Percentiles rank a stretch among this genome's conserved stretches.
phyloP scores from a whole-genome alignment of 768 basidiomycete species.

The Podaxis sp. region DNA sequence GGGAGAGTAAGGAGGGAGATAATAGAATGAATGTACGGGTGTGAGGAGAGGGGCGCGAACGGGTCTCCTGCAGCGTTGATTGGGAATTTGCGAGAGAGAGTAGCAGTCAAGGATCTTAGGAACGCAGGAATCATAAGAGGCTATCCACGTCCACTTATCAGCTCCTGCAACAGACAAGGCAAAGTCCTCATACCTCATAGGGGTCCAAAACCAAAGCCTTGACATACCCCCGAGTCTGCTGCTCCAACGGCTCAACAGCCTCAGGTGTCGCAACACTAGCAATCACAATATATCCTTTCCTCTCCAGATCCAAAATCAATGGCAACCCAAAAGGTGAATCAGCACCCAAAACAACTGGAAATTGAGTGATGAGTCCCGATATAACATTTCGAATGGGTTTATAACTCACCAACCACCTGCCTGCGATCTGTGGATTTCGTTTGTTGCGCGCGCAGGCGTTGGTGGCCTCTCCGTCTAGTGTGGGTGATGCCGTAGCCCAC shows the following conservation, averaged over 20 bases:
- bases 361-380: constrained; percentile 8
- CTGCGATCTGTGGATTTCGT: constrained; percentile 51
- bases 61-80: constrained; percentile 80
- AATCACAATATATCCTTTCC: constrained; percentile 80
- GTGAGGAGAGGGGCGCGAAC: constrained; percentile 59
- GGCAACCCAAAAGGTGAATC: constrained; percentile 73
- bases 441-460: constrained; percentile 39
- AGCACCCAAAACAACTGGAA: constrained; percentile 75
- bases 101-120: constrained; percentile 76
- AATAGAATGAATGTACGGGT: constrained; percentile 74
- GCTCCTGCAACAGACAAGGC: background rate
- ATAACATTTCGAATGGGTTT: background rate
- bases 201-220: constrained; percentile 82
- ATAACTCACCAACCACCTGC: constrained; percentile 65
- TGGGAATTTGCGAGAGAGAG: constrained; percentile 81
- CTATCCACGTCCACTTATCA: constrained; percentile 33
- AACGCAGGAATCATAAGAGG: constrained; percentile 72
- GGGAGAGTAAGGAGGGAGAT: constrained; percentile 71
- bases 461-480: background rate
- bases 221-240: constrained; percentile 68
- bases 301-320: constrained; percentile 71
- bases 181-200: constrained; percentile 50
- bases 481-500: constrained; percentile 46
- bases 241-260: constrained; percentile 64
- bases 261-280: constrained; percentile 72